phyloP scores from a whole-genome alignment of 306 rosid species.

The Vigna nakashimae region DNA sequence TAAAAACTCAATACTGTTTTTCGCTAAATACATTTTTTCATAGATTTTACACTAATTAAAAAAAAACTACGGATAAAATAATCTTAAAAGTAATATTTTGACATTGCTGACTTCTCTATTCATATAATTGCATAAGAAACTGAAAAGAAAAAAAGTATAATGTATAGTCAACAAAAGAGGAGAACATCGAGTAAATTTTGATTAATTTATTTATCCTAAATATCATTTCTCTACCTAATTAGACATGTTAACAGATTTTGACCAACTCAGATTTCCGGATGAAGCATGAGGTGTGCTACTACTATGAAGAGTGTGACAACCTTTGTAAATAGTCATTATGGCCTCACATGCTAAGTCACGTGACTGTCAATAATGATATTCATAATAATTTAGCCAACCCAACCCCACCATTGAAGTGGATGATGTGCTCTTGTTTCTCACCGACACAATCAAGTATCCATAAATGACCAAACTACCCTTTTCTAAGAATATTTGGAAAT shows the following conservation, averaged over 20 bases:
- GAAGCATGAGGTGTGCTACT: slow-evolving; percentile 12
- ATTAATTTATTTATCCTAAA: too few relatives aligned
- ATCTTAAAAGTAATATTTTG: too few relatives aligned
- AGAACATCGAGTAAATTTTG: too few relatives aligned
- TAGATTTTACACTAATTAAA: too few relatives aligned
- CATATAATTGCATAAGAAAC: too few relatives aligned
- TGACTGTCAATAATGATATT: slow-evolving; percentile 35
- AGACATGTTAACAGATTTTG: neutral
- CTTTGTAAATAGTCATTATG: slow-evolving; percentile 16
- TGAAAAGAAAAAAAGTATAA: too few relatives aligned
- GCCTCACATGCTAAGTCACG: slow-evolving; percentile 42
- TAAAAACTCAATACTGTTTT: too few relatives aligned
- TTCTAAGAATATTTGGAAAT: neutral
- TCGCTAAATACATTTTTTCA: too few relatives aligned
- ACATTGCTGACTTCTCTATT: too few relatives aligned
- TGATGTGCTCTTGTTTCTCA: slow-evolving; percentile 15
- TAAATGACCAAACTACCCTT: slow-evolving; percentile 17
- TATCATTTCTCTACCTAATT: too few relatives aligned
- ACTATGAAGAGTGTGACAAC: neutral
- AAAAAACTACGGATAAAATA: too few relatives aligned
- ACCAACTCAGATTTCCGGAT: neutral
- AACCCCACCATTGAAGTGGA: slow-evolving; percentile 34
- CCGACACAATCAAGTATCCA: slow-evolving; percentile 17
- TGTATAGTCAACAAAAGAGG: too few relatives aligned
- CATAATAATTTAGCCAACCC: neutral